phyloP scores from a whole-genome alignment of 2,329 filamentous ascomycete genomes.

The Apiospora phragmitis region DNA sequence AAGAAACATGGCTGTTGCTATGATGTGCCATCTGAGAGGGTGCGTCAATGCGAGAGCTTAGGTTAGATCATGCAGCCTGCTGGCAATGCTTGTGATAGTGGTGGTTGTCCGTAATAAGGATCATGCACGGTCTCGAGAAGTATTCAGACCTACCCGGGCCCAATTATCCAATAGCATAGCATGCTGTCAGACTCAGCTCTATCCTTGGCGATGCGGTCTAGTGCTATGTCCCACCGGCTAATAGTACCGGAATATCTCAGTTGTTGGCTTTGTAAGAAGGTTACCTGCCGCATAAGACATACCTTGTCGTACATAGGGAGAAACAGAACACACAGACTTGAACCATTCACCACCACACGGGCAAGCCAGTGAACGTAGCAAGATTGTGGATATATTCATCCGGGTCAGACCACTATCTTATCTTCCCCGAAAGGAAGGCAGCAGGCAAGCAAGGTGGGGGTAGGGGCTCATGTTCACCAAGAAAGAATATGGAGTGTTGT shows the following conservation, averaged over 20 bases:
- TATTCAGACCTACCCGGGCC: not conserved
- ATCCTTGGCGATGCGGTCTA: not conserved
- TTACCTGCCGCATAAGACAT: not conserved
- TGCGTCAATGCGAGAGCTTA: not conserved
- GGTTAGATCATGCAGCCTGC: slow-evolving; percentile 5
- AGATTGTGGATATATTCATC: not conserved
- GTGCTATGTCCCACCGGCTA: not conserved
- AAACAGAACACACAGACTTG: slow-evolving; percentile 2
- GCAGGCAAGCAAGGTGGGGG: not conserved
- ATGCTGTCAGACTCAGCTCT: not conserved
- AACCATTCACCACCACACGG: not conserved
- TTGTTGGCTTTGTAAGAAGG: not conserved
- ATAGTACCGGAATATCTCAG: not conserved
- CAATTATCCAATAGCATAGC: not conserved
- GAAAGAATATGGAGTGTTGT: not conserved
- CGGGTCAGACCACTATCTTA: not conserved
- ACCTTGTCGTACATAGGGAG: not conserved
- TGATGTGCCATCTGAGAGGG: slow-evolving; percentile 6
- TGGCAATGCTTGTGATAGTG: not conserved
- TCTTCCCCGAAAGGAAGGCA: not conserved
- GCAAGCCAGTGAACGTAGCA: not conserved
- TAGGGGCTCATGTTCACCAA: not conserved
- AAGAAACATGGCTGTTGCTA: not conserved
- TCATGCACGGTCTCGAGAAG: not conserved
- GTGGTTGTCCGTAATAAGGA: not conserved